These are phyloP conservation scores for Hamigera avellanea DNA, from an alignment of 495 filamentous ascomycete species.

Conservation along the genomic window DNA sequence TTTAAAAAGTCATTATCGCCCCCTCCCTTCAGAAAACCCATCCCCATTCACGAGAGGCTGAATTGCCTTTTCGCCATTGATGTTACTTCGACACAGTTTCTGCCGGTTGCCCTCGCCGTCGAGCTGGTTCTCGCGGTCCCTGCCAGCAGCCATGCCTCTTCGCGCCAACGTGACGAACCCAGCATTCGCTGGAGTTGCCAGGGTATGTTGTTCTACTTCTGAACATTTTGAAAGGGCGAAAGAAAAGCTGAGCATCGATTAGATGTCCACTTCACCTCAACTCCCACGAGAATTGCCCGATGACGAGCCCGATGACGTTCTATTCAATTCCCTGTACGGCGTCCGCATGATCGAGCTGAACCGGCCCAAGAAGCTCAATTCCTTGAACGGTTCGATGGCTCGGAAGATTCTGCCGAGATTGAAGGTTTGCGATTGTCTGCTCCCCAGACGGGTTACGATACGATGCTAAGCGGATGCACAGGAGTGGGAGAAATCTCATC, in stretches of 20 bases:
- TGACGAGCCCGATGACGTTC: conserved; percentile 81
- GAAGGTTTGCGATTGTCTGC: conserved; percentile 31
- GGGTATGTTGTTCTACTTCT: conserved; percentile 17
- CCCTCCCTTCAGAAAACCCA: conserved; percentile 4
- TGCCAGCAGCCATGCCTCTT: conserved; percentile 61
- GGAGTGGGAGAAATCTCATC: conserved; percentile 88
- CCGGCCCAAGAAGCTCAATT: conserved; percentile 79
- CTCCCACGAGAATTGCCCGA: conserved; percentile 42
- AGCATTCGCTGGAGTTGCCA: conserved; percentile 37
- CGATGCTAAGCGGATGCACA: conserved; percentile 13
- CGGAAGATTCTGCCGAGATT: conserved; percentile 81
- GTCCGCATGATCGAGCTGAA: conserved; percentile 91
- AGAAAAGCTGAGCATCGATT: conserved; percentile 3
- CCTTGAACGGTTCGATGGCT: conserved; percentile 86
- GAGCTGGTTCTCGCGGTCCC: conserved; percentile 43
- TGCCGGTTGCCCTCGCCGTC: conserved; percentile 34
- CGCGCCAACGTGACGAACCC: conserved; percentile 69
- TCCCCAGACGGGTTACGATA: background rate
- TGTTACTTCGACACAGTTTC: conserved; percentile 42
- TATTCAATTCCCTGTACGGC: conserved; percentile 80
- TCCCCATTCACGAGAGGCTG: background rate
- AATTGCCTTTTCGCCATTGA: conserved; percentile 18
- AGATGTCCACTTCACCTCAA: conserved; percentile 47
- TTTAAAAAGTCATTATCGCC: conserved; percentile 3
- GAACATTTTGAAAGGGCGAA: background rate